A percentile compares a stretch with the other conserved stretches of the same genome.
phyloP scores from a whole-genome alignment of 73 alveolate species.

The Paramecium sexaurelia region DNA sequence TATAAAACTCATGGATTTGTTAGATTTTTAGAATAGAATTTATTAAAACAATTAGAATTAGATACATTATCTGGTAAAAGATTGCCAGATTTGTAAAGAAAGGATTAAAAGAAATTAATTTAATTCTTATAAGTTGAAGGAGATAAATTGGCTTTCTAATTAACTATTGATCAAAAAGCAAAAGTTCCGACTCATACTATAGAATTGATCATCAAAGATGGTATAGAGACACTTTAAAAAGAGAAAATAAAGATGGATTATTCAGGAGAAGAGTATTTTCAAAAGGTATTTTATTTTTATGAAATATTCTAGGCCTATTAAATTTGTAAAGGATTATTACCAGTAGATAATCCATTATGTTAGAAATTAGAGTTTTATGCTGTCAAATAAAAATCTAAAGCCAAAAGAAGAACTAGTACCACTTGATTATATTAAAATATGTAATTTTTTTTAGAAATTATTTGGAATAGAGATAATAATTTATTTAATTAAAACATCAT shows the following conservation, averaged over 20 bases:
- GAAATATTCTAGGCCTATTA: neutral
- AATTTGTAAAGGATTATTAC: neutral
- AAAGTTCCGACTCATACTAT: neutral
- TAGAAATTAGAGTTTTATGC: neutral
- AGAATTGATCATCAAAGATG: neutral
- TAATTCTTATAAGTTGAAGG: neutral
- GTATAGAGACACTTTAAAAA: neutral
- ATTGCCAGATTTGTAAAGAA: neutral
- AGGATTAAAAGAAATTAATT: neutral
- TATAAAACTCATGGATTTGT: conserved; percentile 2
- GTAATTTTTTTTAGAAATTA: neutral
- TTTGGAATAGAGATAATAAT: neutral
- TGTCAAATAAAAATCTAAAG: neutral
- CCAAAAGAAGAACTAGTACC: neutral
- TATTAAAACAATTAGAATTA: neutral
- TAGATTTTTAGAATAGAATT: neutral
- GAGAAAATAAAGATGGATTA: conserved; percentile 9
- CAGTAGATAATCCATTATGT: neutral
- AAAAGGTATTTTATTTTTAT: neutral
- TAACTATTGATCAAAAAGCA: neutral
- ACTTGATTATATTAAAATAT: neutral
- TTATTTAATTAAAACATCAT: neutral
- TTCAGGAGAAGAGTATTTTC: neutral
- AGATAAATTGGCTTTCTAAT: neutral
- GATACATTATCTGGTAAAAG: neutral